phyloP scores from a whole-genome alignment of 2,329 filamentous ascomycete genomes.

The Aureobasidium lini region DNA sequence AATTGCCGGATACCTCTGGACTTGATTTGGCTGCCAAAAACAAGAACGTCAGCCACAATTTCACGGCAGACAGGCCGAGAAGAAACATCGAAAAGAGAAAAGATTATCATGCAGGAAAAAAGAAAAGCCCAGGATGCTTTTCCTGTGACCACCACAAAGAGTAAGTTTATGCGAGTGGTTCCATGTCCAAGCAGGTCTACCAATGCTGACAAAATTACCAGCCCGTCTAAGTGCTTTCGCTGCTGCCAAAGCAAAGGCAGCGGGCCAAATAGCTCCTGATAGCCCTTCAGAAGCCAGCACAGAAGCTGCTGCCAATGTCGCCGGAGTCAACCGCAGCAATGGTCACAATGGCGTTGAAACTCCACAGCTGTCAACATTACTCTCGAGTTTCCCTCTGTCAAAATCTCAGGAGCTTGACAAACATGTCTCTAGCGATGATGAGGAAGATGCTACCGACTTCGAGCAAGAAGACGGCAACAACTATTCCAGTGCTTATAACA shows the following conservation, averaged over 20 bases:
- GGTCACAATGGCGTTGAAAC: neutral
- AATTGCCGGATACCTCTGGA: too few species aligned
- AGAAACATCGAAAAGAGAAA: neutral
- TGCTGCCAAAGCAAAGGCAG: slow-evolving; percentile 18
- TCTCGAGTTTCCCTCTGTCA: slow-evolving; percentile 11
- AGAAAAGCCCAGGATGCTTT: slow-evolving; percentile 29
- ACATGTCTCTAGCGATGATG: slow-evolving; percentile 10
- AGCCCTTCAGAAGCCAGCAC: neutral
- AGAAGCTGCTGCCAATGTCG: neutral
- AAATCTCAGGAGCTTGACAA: slow-evolving; percentile 18
- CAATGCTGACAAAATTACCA: slow-evolving; percentile 6
- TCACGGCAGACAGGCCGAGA: neutral
- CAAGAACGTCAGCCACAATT: too few species aligned
- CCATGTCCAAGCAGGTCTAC: neutral
- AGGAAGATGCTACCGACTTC: neutral
- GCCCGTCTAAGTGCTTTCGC: slow-evolving; percentile 28
- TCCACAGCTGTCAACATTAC: neutral
- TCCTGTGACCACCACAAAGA: slow-evolving; percentile 13
- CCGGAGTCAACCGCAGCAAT: neutral
- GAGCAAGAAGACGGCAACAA: neutral
- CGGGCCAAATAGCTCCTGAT: neutral
- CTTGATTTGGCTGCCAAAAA: too few species aligned
- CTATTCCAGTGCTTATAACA: neutral
- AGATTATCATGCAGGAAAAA: slow-evolving; percentile 25
- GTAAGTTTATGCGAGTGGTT: neutral